Evolutionary conservation across 805 yeast species (phyloP).

Genomic region (Suhomyces sp.): DNA sequence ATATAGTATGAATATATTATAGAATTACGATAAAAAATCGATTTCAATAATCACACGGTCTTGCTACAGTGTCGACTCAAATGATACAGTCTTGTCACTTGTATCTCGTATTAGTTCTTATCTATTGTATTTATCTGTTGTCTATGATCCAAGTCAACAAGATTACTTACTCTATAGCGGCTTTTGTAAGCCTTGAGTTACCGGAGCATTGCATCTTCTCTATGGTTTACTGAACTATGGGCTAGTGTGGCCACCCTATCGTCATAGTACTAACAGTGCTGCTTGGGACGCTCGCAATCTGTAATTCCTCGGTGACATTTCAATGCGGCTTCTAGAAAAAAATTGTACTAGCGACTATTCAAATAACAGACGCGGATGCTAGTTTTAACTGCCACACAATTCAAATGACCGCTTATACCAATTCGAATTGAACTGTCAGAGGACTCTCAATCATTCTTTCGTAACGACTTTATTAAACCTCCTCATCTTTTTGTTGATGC

Average conservation of each 20-base stretch:
- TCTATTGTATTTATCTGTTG: neutral
- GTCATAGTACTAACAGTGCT: neutral
- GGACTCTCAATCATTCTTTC: too few species aligned
- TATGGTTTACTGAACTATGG: neutral
- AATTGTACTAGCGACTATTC: neutral
- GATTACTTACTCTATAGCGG: too few species aligned
- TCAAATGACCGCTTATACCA: too few species aligned
- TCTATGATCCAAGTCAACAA: neutral
- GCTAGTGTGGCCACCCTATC: neutral
- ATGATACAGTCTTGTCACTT: too few species aligned
- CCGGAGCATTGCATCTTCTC: neutral
- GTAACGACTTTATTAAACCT: neutral
- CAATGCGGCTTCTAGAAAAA: neutral
- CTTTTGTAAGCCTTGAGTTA: neutral
- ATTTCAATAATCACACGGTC: neutral
- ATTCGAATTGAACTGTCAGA: neutral
- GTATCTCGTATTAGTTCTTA: too few species aligned
- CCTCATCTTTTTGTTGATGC: slow-evolving; percentile 3
- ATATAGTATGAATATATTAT: neutral
- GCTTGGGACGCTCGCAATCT: neutral
- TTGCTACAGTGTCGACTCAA: neutral
- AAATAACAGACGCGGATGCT: neutral
- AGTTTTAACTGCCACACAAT: neutral
- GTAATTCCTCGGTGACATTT: neutral
- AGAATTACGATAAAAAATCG: neutral